Percentiles rank a stretch among this genome's conserved stretches.
These are phyloP conservation scores for Juncus effusus DNA, from an alignment of 176 grass and related monocot genomes.

Conservation along the genomic window DNA sequence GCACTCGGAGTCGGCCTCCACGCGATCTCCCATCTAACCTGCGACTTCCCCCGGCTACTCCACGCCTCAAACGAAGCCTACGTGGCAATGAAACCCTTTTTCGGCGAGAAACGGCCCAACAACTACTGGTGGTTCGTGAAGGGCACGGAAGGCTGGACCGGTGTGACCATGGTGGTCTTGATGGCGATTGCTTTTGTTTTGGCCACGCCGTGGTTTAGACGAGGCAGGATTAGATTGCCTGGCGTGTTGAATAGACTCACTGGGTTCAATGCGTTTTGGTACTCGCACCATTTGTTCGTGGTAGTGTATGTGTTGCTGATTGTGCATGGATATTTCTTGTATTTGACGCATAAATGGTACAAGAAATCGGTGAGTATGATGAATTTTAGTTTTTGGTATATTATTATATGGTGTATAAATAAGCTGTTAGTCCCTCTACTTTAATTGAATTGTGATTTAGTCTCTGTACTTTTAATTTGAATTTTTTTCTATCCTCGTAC, in stretches of 20 bases:
- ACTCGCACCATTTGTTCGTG: constrained; percentile 94
- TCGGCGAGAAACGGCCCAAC: constrained; percentile 34
- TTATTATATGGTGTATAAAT: too few species aligned
- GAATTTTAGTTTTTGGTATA: neutral
- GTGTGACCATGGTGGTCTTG: constrained; percentile 62
- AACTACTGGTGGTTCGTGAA: constrained; percentile 98
- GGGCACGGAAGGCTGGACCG: constrained; percentile 93
- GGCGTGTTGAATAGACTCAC: constrained; percentile 40
- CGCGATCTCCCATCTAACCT: constrained; percentile 65
- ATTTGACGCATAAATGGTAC: constrained; percentile 65
- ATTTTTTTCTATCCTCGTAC: neutral
- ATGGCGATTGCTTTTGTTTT: constrained; percentile 77
- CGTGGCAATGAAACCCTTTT: constrained; percentile 60
- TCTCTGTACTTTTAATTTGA: neutral
- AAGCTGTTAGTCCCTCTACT: too few species aligned
- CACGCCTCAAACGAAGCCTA: constrained; percentile 51
- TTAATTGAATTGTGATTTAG: neutral
- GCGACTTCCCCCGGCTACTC: constrained; percentile 91
- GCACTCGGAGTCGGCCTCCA: constrained; percentile 56
- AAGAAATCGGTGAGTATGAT: constrained; percentile 57
- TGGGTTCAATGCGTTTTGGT: constrained; percentile 99
- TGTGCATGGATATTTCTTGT: constrained; percentile 72
- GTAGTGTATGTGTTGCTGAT: constrained; percentile 80
- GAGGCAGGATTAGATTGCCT: constrained; percentile 40
- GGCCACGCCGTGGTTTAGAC: constrained; percentile 81